A percentile compares a stretch with the other conserved stretches of the same genome.
phyloP scores from a whole-genome alignment of 1,139 yeast genomes.

The Blastobotrys buckinghamii region DNA sequence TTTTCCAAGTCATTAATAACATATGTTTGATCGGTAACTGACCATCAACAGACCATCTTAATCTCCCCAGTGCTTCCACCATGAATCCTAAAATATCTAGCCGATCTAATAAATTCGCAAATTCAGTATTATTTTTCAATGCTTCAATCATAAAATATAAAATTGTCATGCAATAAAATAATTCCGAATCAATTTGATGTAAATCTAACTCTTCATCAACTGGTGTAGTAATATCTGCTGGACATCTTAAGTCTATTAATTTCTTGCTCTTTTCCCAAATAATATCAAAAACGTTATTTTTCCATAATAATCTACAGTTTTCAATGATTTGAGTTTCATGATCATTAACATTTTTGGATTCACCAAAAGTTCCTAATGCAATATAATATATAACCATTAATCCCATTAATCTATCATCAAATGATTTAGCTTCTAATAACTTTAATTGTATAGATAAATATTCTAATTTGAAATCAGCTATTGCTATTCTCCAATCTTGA shows the following conservation, averaged over 20 bases:
- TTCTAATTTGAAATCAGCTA: conserved; percentile 10
- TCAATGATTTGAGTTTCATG: conserved; percentile 37
- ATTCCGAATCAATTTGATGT: conserved; percentile 23
- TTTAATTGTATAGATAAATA: conserved; percentile 8
- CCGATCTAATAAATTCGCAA: conserved; percentile 28
- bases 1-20: conserved; percentile 51
- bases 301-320: conserved; percentile 27
- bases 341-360: conserved; percentile 30
- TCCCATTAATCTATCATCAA: conserved; percentile 4
- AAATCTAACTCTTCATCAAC: conserved; percentile 9
- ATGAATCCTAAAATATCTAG: conserved; percentile 40
- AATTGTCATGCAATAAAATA: conserved; percentile 46
- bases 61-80: conserved; percentile 50
- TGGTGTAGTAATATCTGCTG: conserved; percentile 15
- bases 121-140: conserved; percentile 25
- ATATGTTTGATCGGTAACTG: conserved; percentile 40
- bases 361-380: conserved; percentile 40
- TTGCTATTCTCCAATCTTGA: conserved; percentile 17
- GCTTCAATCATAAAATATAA: conserved; percentile 45
- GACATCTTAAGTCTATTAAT: conserved; percentile 18
- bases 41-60: conserved; percentile 50
- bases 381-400: conserved; percentile 33
- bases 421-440: conserved; percentile 1
- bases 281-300: conserved; percentile 19
- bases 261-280: conserved; percentile 20